Percentiles rank a stretch among this genome's conserved stretches.
Evolutionary conservation across 164 flowering plant species (phyloP).

Genomic region (Stephania yunnanensis): DNA sequence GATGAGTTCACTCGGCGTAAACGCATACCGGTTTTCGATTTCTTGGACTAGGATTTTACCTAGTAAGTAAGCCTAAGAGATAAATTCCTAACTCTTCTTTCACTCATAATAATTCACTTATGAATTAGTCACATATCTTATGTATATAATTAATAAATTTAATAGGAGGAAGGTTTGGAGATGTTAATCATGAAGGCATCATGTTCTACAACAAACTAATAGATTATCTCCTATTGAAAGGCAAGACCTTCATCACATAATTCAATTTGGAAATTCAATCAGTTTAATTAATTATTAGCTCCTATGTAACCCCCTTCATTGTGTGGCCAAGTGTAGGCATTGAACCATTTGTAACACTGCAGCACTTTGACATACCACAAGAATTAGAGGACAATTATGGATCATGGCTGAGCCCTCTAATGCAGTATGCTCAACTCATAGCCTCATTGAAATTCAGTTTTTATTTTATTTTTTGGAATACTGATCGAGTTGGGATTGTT

Average conservation of each 20-base stretch:
- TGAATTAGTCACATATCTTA: slow-evolving; percentile 16
- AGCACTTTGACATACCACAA: slow-evolving; percentile 43
- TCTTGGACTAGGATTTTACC: slow-evolving; percentile 34
- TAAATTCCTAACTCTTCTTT: slow-evolving; percentile 6
- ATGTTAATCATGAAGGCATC: slow-evolving; percentile 35
- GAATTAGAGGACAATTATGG: slow-evolving; percentile 42
- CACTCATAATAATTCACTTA: slow-evolving; percentile 23
- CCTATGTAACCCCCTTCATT: not conserved
- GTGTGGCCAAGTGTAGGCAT: slow-evolving; percentile 28
- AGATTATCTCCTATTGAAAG: slow-evolving; percentile 34
- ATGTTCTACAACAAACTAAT: slow-evolving; percentile 34
- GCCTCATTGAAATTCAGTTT: slow-evolving; percentile 26
- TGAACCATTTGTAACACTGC: slow-evolving; percentile 41
- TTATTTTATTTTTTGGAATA: not conserved
- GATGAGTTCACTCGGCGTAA: slow-evolving; percentile 33
- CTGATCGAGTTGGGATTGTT: not conserved
- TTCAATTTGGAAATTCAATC: slow-evolving; percentile 29
- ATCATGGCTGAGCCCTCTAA: slow-evolving; percentile 42
- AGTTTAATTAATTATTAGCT: slow-evolving; percentile 19
- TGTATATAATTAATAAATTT: not conserved
- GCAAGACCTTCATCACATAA: slow-evolving; percentile 6
- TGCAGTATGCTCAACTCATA: slow-evolving; percentile 33
- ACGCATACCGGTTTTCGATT: slow-evolving; percentile 38
- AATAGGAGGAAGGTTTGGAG: slow-evolving; percentile 38
- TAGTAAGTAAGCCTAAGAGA: not conserved